A percentile compares a stretch with the other conserved stretches of the same genome.
Conservation (phyloP, 2,329 filamentous ascomycete genomes). For the Xylaria sp. region DNA sequence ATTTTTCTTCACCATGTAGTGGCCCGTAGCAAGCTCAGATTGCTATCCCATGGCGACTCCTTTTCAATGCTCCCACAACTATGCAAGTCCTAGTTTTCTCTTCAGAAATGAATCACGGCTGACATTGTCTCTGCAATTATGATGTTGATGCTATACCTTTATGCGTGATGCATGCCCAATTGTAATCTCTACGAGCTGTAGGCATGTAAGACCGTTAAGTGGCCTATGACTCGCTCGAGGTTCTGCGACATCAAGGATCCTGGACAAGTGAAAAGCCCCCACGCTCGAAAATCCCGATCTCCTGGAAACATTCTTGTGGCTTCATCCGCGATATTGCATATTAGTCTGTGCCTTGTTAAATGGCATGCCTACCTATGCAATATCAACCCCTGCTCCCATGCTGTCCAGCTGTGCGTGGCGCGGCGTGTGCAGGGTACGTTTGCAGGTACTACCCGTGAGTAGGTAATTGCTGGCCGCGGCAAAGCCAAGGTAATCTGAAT, state of each 20-base stretch:
- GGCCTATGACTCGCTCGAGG: background rate
- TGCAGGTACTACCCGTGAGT: slow-evolving; percentile 16
- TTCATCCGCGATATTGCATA: background rate
- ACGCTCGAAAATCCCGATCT: slow-evolving; percentile 26
- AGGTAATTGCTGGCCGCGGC: slow-evolving; percentile 13
- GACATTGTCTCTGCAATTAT: background rate
- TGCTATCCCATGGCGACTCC: background rate
- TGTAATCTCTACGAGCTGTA: background rate
- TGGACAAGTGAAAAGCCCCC: slow-evolving; percentile 12
- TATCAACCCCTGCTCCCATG: slow-evolving; percentile 12
- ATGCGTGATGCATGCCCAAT: background rate
- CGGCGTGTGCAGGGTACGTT: background rate
- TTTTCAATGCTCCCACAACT: background rate
- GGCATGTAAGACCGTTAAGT: background rate
- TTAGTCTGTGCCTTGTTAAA: slow-evolving; percentile 12
- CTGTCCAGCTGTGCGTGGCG: background rate
- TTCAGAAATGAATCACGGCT: background rate
- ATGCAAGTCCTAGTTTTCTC: background rate
- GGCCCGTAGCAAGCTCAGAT: background rate
- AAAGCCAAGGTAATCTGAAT: slow-evolving; percentile 8
- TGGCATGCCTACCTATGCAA: background rate
- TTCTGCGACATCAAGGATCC: background rate
- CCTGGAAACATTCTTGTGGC: slow-evolving; percentile 11
- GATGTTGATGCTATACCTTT: background rate
- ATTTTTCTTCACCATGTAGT: slow-evolving; percentile 19